A percentile compares a stretch with the other conserved stretches of the same genome.
Evolutionary conservation across 129 eudicot species (phyloP).

Genomic region (Smallanthus sonchifolius): DNA sequence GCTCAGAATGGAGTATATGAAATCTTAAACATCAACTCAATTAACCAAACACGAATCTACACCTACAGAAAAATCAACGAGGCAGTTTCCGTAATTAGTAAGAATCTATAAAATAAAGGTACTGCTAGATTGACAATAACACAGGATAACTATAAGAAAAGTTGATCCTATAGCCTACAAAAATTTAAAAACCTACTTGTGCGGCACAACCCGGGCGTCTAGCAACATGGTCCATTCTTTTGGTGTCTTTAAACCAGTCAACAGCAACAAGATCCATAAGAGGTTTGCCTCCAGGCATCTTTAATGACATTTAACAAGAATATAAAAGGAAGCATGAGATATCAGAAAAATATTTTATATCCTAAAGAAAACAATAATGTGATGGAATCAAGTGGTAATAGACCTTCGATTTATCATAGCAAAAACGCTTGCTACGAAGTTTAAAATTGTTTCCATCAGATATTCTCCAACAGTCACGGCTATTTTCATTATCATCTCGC

Average conservation of each 20-base stretch:
- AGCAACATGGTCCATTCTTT: constrained; percentile 97
- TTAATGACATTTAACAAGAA: constrained; percentile 21
- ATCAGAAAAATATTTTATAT: neutral
- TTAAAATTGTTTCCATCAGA: constrained; percentile 90
- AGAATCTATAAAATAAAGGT: neutral
- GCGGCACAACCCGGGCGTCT: constrained; percentile 95
- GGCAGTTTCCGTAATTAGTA: neutral
- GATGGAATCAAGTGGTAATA: constrained; percentile 11
- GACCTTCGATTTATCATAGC: constrained; percentile 90
- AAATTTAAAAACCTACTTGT: constrained; percentile 64
- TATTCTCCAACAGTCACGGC: constrained; percentile 88
- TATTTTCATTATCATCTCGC: constrained; percentile 67
- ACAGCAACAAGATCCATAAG: constrained; percentile 99
- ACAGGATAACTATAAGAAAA: neutral
- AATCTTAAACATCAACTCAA: neutral
- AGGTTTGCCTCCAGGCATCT: constrained; percentile 91
- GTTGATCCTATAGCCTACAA: neutral
- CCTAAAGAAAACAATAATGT: constrained; percentile 8
- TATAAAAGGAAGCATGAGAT: constrained; percentile 16
- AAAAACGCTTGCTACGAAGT: constrained; percentile 83
- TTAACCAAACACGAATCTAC: neutral
- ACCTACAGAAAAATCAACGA: neutral
- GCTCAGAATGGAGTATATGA: neutral
- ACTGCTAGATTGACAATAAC: neutral
- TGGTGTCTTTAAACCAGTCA: constrained; percentile 93